These are phyloP conservation scores for Ustilago trichophora DNA, from an alignment of 1,284 basidiomycete genomes.

Conservation along the genomic window DNA sequence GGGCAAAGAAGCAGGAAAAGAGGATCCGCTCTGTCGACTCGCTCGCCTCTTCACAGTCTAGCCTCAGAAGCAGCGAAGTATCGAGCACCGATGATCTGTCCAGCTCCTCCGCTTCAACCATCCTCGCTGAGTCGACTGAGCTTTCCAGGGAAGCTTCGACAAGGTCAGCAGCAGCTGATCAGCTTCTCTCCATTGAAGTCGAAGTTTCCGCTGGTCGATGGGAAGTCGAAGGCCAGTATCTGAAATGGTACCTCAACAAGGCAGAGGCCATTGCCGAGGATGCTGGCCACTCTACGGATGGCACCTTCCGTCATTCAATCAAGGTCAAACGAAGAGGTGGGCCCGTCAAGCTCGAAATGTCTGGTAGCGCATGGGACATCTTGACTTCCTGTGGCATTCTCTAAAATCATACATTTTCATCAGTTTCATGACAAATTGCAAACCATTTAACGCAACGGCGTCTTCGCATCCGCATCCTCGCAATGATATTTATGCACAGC, in stretches of 20 bases:
- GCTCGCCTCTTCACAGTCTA: conserved; percentile 17
- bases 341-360: conserved; percentile 35
- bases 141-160: conserved; percentile 12
- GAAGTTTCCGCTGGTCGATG: conserved; percentile 75
- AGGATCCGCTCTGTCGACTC: conserved; percentile 16
- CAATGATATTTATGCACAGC: not conserved
- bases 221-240: conserved; percentile 74
- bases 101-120: conserved; percentile 19
- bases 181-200: conserved; percentile 66
- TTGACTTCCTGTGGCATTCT: conserved; percentile 34
- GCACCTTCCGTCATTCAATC: conserved; percentile 40
- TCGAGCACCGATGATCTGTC: conserved; percentile 18
- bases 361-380: conserved; percentile 38
- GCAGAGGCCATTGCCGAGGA: conserved; percentile 36
- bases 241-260: conserved; percentile 82
- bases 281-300: conserved; percentile 13
- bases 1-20: conserved; percentile 34
- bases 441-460: no score
- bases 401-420: conserved; percentile 3
- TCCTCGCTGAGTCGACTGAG: conserved; percentile 19
- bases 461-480: conserved; percentile 9
- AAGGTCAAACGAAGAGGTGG: conserved; percentile 35
- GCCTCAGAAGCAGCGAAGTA: conserved; percentile 1
- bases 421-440: not conserved
- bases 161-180: conserved; percentile 6